Conservation (phyloP, 257 asterid genomes). For the Paulownia fortunei region DNA sequence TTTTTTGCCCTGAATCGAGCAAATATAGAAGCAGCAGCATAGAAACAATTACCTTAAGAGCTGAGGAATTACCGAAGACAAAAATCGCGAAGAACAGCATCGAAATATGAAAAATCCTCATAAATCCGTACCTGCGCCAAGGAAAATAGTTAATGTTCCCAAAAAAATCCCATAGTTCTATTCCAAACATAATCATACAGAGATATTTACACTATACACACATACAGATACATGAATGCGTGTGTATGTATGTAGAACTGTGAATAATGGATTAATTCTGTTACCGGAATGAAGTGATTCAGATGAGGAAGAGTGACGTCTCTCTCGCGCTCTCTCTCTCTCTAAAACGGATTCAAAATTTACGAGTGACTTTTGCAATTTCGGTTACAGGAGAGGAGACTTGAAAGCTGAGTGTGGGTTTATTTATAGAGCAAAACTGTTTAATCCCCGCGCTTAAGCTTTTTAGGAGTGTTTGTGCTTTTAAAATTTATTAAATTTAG, state of each 20-base stretch:
- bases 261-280: background rate
- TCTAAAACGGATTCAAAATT: conserved; percentile 13
- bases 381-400: conserved; percentile 18
- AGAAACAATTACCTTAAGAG: conserved; percentile 57
- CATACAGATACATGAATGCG: background rate
- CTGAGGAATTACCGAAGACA: conserved; percentile 48
- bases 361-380: conserved; percentile 22
- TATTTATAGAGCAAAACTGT: background rate
- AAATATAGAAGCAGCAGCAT: background rate
- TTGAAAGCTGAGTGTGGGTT: conserved; percentile 17
- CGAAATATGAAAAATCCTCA: conserved; percentile 39
- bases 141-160: background rate
- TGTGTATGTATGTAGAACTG: background rate
- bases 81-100: conserved; percentile 48
- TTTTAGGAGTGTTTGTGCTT: background rate
- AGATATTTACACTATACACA: background rate
- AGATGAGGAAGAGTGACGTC: conserved; percentile 6
- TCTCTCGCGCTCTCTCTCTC: conserved; percentile 30
- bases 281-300: conserved; percentile 30
- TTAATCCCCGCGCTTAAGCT: conserved; percentile 30
- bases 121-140: conserved; percentile 31
- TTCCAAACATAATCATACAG: background rate
- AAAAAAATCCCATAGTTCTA: background rate
- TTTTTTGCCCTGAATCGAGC: conserved; percentile 1
- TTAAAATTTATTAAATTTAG: background rate